Evolutionary conservation across 306 rosid genomes (phyloP).

Genomic region (Phaseolus lunatus): DNA sequence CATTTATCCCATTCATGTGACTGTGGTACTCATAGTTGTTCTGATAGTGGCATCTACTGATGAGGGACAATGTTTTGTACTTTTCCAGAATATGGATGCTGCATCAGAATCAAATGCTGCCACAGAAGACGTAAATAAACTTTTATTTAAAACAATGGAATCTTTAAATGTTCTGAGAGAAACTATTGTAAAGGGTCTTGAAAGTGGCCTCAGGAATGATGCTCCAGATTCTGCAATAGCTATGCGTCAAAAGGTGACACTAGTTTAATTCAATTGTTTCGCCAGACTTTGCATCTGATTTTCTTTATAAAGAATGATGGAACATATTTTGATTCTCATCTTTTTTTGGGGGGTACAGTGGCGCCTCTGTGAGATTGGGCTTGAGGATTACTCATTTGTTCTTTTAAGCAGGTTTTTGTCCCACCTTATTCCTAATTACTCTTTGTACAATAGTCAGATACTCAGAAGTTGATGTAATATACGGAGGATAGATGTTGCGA

Average conservation of each 20-base stretch:
- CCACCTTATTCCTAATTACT: slow-evolving; percentile 38
- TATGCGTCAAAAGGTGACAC: slow-evolving; percentile 92
- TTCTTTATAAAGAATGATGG: slow-evolving; percentile 36
- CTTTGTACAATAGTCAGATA: slow-evolving; percentile 30
- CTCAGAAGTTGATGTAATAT: slow-evolving; percentile 37
- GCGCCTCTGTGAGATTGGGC: slow-evolving; percentile 99
- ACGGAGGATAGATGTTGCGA: slow-evolving; percentile 28
- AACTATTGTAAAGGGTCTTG: slow-evolving; percentile 77
- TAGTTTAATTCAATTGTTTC: slow-evolving; percentile 37
- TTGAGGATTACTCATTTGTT: slow-evolving; percentile 95
- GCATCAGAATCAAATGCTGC: slow-evolving; percentile 54
- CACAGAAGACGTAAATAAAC: slow-evolving; percentile 53
- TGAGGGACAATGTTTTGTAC: slow-evolving; percentile 39
- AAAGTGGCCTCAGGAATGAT: slow-evolving; percentile 99
- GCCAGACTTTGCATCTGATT: slow-evolving; percentile 35
- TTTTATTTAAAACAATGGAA: slow-evolving; percentile 78
- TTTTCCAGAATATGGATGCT: slow-evolving; percentile 80
- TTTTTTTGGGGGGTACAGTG: slow-evolving; percentile 64
- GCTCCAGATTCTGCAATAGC: slow-evolving; percentile 96
- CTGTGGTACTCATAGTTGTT: slow-evolving; percentile 23
- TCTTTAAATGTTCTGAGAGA: slow-evolving; percentile 81
- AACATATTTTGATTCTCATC: slow-evolving; percentile 40
- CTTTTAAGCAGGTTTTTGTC: slow-evolving; percentile 84
- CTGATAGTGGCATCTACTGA: slow-evolving; percentile 34
- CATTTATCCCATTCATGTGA: slow-evolving; percentile 26